Conservation (phyloP, 768 basidiomycete species). For the Termitomyces sp. region DNA sequence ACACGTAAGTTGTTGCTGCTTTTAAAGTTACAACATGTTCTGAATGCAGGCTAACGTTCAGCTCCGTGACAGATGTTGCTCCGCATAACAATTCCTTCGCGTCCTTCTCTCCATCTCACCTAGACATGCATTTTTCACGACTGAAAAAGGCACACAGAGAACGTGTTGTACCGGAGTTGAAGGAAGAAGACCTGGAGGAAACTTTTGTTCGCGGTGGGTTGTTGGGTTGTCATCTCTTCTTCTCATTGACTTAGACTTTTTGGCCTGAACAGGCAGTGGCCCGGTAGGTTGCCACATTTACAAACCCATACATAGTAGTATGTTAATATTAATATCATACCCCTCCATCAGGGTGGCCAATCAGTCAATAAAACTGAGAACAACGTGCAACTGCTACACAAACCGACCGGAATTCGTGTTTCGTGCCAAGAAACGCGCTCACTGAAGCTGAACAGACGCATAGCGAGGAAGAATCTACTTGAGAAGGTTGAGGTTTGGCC, state of each 20-base stretch:
- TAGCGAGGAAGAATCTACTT: conserved; percentile 66
- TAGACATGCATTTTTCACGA: conserved; percentile 53
- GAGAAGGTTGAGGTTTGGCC: conserved; percentile 53
- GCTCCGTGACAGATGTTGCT: conserved; percentile 31
- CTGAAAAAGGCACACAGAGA: conserved; percentile 64
- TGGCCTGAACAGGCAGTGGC: conserved; percentile 58
- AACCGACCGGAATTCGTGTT: conserved; percentile 83
- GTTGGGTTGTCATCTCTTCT: not conserved
- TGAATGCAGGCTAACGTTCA: conserved; percentile 20
- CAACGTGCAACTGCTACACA: conserved; percentile 86
- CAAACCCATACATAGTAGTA: conserved; percentile 11
- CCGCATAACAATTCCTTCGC: conserved; percentile 22
- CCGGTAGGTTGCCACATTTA: conserved; percentile 41
- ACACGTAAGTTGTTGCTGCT: conserved; percentile 17
- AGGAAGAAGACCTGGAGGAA: conserved; percentile 82
- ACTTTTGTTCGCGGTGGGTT: conserved; percentile 74
- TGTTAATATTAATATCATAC: conserved; percentile 21
- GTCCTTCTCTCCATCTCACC: conserved; percentile 15
- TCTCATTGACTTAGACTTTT: not conserved
- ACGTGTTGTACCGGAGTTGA: conserved; percentile 60
- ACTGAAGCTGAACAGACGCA: conserved; percentile 67
- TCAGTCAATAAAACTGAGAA: conserved; percentile 94
- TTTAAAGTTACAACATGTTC: conserved; percentile 3
- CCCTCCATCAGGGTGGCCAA: conserved; percentile 68
- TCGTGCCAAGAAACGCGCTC: conserved; percentile 88